A percentile compares a stretch with the other conserved stretches of the same genome.
Evolutionary conservation across 2,329 filamentous ascomycete genomes (phyloP).

Genomic region (Cladophialophora chaetospira): DNA sequence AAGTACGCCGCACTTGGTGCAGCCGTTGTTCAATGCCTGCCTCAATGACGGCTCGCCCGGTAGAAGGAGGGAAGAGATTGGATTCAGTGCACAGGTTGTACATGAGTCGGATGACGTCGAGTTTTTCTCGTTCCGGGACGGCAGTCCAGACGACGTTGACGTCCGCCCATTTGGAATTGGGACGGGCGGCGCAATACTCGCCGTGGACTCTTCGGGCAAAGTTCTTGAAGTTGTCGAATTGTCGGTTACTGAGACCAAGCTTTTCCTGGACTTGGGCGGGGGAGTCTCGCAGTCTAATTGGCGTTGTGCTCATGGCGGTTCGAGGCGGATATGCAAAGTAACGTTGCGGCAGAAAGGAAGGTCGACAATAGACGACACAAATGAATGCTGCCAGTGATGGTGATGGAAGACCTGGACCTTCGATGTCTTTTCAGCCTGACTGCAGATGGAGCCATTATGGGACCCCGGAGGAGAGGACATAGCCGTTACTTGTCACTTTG

Average conservation of each 20-base stretch:
- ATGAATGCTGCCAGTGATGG: neutral
- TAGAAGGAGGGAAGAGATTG: slow-evolving; percentile 22
- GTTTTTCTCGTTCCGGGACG: slow-evolving; percentile 24
- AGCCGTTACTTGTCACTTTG: slow-evolving; percentile 18
- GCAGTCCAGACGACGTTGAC: slow-evolving; percentile 26
- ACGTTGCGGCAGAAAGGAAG: slow-evolving; percentile 5
- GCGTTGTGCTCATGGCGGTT: slow-evolving; percentile 23
- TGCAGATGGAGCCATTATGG: slow-evolving; percentile 9
- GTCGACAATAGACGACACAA: slow-evolving; percentile 9
- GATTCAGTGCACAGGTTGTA: slow-evolving; percentile 22
- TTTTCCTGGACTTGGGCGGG: slow-evolving; percentile 24
- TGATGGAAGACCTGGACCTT: slow-evolving; percentile 2
- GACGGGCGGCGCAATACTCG: slow-evolving; percentile 26
- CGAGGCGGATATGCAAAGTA: slow-evolving; percentile 2
- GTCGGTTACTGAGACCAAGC: slow-evolving; percentile 23
- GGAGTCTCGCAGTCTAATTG: slow-evolving; percentile 28
- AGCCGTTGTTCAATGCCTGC: slow-evolving; percentile 26
- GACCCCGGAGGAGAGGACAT: slow-evolving; percentile 10
- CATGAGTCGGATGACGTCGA: slow-evolving; percentile 22
- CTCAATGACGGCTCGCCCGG: slow-evolving; percentile 15
- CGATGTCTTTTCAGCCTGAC: slow-evolving; percentile 17
- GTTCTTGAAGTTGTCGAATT: slow-evolving; percentile 30
- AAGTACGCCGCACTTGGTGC: slow-evolving; percentile 27
- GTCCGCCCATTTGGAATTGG: slow-evolving; percentile 27
- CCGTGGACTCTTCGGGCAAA: slow-evolving; percentile 23